These are phyloP conservation scores for Heterobasidion occidentale DNA, from an alignment of 1,284 basidiomycete genomes.

Conservation along the genomic window DNA sequence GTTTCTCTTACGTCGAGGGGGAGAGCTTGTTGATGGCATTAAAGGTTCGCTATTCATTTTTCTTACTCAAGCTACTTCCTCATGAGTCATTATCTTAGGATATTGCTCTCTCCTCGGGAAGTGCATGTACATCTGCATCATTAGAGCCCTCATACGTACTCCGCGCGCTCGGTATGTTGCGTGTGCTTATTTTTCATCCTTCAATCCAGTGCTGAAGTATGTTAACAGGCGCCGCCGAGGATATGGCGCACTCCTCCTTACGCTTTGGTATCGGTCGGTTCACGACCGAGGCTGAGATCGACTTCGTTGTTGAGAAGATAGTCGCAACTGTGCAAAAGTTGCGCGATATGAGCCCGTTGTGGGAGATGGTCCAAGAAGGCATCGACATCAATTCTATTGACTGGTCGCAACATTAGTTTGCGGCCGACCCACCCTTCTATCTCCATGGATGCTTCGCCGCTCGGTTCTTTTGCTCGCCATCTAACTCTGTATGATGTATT, in stretches of 20 bases:
- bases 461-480: not conserved
- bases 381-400: constrained; percentile 91
- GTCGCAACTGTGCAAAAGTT: constrained; percentile 74
- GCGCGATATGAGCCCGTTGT: constrained; percentile 82
- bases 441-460: not conserved
- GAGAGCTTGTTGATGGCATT: constrained; percentile 97
- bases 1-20: constrained; percentile 96
- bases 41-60: constrained; percentile 60
- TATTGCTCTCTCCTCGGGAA: constrained; percentile 95
- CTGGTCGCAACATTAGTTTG: constrained; percentile 67
- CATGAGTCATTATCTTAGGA: constrained; percentile 43
- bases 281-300: constrained; percentile 96
- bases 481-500: not conserved
- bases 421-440: not conserved
- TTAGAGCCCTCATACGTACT: constrained; percentile 98
- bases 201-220: constrained; percentile 1
- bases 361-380: constrained; percentile 99
- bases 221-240: constrained; percentile 79
- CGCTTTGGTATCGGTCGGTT: constrained; percentile 98
- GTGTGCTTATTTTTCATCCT: not conserved
- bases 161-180: constrained; percentile 73
- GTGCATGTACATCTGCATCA: constrained; percentile 97
- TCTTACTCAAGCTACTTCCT: not conserved
- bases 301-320: constrained; percentile 90
- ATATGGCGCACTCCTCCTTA: constrained; percentile 97